These are phyloP conservation scores for Ophiocordyceps camponoti-rufipedis DNA, from an alignment of 2,329 filamentous ascomycete species.

Conservation along the genomic window DNA sequence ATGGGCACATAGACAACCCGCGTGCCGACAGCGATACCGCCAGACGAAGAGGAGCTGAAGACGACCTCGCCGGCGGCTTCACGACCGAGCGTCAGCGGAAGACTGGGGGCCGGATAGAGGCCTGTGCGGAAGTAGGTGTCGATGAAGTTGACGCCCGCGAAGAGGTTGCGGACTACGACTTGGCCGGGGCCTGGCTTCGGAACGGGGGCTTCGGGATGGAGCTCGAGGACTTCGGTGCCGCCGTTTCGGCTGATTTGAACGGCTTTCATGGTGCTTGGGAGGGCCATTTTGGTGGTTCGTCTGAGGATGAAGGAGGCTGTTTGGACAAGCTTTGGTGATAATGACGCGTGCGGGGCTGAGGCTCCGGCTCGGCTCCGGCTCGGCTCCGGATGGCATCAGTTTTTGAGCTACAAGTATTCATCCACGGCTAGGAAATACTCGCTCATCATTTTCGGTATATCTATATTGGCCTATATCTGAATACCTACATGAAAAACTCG, in stretches of 20 bases:
- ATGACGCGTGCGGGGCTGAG: background rate
- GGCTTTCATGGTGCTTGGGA: slow-evolving; percentile 55
- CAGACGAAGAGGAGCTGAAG: slow-evolving; percentile 24
- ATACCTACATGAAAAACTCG: no score
- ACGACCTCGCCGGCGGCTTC: slow-evolving; percentile 61
- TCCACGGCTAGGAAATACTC: no score
- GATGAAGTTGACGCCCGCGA: slow-evolving; percentile 72
- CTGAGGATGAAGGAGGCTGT: background rate
- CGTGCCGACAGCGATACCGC: slow-evolving; percentile 38
- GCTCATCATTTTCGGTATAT: no score
- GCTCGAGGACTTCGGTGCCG: slow-evolving; percentile 53
- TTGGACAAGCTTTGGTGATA: background rate
- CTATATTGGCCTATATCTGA: no score
- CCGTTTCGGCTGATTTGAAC: slow-evolving; percentile 44
- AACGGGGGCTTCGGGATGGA: slow-evolving; percentile 47
- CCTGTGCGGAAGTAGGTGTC: slow-evolving; percentile 83
- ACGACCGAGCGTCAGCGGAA: slow-evolving; percentile 62
- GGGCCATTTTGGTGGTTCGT: slow-evolving; percentile 37
- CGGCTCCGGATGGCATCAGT: background rate
- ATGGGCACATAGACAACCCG: slow-evolving; percentile 50
- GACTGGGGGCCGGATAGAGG: slow-evolving; percentile 48
- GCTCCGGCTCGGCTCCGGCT: background rate
- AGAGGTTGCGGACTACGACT: slow-evolving; percentile 65
- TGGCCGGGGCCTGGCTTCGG: slow-evolving; percentile 51
- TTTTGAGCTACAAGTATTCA: no score